Base-by-base conservation (phyloP, 2,329 filamentous ascomycete species). In the Cladophialophora psammophila region DNA sequence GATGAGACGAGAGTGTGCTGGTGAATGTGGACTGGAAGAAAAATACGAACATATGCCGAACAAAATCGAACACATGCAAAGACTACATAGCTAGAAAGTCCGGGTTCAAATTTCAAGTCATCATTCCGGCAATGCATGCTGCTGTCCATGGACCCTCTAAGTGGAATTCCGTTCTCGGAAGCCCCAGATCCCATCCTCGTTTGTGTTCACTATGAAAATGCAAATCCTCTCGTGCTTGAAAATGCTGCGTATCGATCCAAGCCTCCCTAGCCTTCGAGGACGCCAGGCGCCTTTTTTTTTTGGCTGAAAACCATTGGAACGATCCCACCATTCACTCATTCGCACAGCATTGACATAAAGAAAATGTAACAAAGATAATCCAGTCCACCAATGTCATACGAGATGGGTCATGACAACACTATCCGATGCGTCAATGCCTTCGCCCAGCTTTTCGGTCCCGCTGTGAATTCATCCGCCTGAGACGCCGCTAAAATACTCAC, bases 291-390 rank as follows among this genome's bases (percentile, higher is more conserved):
- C 42, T 20, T 20, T 48, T 26, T 26, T 26, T 26, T 2, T 2
- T n/a, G 13, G 13, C 40, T n/a, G 15, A 15, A 42, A 13, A 3
- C 40, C 15, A n/a, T 42, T 42, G 40, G 13, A 42, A n/a, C 13
- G 42, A 48, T 48, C n/a, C n/a, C 42, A 20, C 20, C 42, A 48
- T 48, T 48, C 42, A 48, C 42, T 48, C 42, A 20, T 48, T 48
- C n/a, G 18, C 42, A 5, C n/a, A 20, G 7, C 9, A 48, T 20
- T 8, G 6, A 48, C 42, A 20, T 48, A 18, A 20, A 48, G 3
- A 26, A 6, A 38, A 18, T 45, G 42, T 45, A 18, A 9, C n/a
- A 18, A 10, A 20, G 18, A 48, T 20, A 20, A 9, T 50, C 18
- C 18, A 31, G 9, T 31, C 26, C 20, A 13, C 18, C 13, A 20